Conservation (phyloP, 2,329 filamentous ascomycete genomes). For the Hypoxylon sp. region DNA sequence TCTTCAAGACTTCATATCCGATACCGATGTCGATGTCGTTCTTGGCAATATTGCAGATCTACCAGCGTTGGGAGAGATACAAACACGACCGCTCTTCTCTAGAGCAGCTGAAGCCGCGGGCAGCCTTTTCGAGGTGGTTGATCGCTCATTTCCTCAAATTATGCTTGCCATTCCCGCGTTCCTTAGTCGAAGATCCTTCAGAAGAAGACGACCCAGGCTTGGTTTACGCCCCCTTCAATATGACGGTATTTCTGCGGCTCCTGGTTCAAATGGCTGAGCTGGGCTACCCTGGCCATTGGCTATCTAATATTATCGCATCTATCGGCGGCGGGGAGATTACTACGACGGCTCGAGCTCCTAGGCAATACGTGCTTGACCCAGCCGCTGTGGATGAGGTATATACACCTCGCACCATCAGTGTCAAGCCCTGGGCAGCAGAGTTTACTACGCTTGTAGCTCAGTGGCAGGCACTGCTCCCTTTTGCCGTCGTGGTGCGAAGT, state of each 20-base stretch:
- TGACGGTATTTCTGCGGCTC: constrained; percentile 32
- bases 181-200: background rate
- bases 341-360: constrained; percentile 33
- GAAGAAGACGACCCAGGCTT: background rate
- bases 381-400: constrained; percentile 18
- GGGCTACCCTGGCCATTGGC: constrained; percentile 39
- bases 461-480: constrained; percentile 29
- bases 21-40: background rate
- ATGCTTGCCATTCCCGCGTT: constrained; percentile 33
- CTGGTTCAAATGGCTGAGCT: constrained; percentile 27
- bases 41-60: background rate
- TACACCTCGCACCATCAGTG: constrained; percentile 24
- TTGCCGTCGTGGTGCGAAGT: constrained; percentile 14
- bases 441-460: constrained; percentile 35
- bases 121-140: constrained; percentile 29
- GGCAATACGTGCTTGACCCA: constrained; percentile 3
- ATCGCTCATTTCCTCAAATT: constrained; percentile 39
- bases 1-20: background rate
- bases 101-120: constrained; percentile 29
- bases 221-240: constrained; percentile 33
- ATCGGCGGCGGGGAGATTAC: constrained; percentile 23
- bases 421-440: constrained; percentile 34
- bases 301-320: constrained; percentile 32
- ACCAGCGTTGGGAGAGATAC: constrained; percentile 31
- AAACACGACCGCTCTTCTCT: background rate